A percentile compares a stretch with the other conserved stretches of the same genome.
Evolutionary conservation across 2,329 filamentous ascomycete species (phyloP).

Genomic region (Aspergillus neotritici): DNA sequence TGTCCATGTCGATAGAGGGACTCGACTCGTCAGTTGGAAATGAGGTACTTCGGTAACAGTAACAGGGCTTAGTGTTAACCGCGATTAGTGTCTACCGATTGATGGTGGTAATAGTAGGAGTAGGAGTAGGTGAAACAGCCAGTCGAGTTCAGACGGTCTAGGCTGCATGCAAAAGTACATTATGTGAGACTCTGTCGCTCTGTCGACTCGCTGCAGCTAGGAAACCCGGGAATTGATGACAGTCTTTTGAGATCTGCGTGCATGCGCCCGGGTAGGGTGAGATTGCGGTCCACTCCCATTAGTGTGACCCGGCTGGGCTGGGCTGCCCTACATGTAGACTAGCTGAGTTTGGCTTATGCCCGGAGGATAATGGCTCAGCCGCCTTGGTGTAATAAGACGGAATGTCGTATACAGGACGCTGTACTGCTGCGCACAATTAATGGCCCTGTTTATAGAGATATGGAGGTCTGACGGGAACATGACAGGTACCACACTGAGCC

Average conservation of each 20-base stretch:
- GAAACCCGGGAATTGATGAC: constrained; percentile 11
- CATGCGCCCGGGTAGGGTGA: no score
- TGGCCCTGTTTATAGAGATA: no score
- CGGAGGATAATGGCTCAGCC: no score
- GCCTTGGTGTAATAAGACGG: background rate
- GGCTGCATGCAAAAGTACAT: constrained; percentile 6
- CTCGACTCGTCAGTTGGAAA: no score
- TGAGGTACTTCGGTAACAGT: no score
- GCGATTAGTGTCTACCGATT: background rate
- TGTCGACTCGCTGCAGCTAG: constrained; percentile 2
- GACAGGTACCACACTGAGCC: background rate
- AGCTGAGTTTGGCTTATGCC: constrained; percentile 5
- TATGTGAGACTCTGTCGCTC: background rate
- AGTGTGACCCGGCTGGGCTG: no score
- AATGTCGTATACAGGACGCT: background rate
- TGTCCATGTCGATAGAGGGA: no score
- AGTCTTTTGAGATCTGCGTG: background rate
- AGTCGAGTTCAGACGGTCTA: background rate
- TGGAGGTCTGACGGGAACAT: no score
- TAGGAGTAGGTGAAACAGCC: background rate
- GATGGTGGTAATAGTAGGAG: background rate
- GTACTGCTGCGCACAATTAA: no score
- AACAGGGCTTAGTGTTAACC: no score
- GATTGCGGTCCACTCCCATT: no score
- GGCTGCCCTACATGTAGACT: background rate